Evolutionary conservation across 164 flowering plant species (phyloP).

Genomic region (Liriodendron chinense): DNA sequence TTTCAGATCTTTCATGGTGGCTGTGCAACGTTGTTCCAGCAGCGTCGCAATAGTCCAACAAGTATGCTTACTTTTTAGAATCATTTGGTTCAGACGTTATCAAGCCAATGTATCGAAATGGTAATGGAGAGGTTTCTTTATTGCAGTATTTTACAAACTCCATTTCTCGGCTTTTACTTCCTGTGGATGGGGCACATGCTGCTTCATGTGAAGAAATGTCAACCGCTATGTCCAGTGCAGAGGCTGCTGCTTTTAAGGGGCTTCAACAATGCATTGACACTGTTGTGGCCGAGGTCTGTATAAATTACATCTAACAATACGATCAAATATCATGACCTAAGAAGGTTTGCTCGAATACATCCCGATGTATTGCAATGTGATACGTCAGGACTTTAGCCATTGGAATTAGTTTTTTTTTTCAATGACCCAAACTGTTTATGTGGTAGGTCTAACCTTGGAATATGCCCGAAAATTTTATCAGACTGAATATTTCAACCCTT

Average conservation of each 20-base stretch:
- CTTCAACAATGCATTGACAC: constrained; percentile 99
- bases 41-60: constrained; percentile 98
- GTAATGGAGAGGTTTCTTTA: neutral
- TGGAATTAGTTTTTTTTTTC: too few species aligned
- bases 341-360: too few species aligned
- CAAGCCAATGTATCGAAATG: neutral
- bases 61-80: constrained; percentile 34
- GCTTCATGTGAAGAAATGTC: constrained; percentile 98
- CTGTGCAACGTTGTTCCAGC: constrained; percentile 94
- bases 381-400: too few species aligned
- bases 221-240: constrained; percentile 95
- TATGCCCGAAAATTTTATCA: too few species aligned
- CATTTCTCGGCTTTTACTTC: constrained; percentile 84
- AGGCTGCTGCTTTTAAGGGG: constrained; percentile 93
- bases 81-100: neutral
- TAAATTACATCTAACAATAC: neutral
- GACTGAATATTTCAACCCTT: too few species aligned
- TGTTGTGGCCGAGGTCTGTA: constrained; percentile 95
- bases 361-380: too few species aligned
- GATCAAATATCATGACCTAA: neutral
- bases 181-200: constrained; percentile 99
- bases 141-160: constrained; percentile 88
- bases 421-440: too few species aligned
- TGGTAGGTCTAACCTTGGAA: too few species aligned
- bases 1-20: constrained; percentile 98